Base-by-base conservation (phyloP, 2,329 filamentous ascomycete species). In the Cladorrhinum sp. region DNA sequence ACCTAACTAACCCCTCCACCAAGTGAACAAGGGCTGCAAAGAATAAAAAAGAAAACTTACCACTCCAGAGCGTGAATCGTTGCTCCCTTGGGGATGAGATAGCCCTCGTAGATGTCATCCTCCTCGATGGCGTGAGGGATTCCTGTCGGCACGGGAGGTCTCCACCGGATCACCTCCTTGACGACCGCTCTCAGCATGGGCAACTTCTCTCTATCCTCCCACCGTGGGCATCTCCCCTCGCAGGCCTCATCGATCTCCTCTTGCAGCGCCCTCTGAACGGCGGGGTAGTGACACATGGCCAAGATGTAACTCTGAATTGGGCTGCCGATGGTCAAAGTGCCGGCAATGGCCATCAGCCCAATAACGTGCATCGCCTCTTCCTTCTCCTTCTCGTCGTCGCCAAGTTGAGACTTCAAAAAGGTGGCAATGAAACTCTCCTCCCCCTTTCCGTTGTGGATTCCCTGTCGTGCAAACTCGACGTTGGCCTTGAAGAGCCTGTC, bases 111-210 rank as follows among this genome's bases (percentile, higher is more conserved):
- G 21, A 81, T 74, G 62, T 83, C 80, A 57, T 83, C 81, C 57
- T 77, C 74, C 57, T 80, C 79, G 5, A 77, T 70, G 1, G 80
- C 77, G 63, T 84, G 82, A 0, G 81, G 80, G 5, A 85, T 81
- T 76, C 80, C 80, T 33, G 81, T 83, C 4, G 81, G 80, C 9
- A 83, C 80, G 3, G 81, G 79, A 26, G 80, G 80, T 56, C 81
- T 74, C 80, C 80, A 84, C n/a, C 82, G 75, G 20, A 83, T 73
- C 0, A 76, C 75, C 69, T 85, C 81, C 67, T 82, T 81, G 39
- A 82, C 76, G 9, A 79, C 74, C 1, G 80, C 80, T 23, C 80
- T 73, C 46, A 82, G 69, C 61, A 78, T 65, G 3, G 80, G 80
- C 49, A 83, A 62, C 24, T 73, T 74, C 48, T 79, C 76, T 36